A percentile compares a stretch with the other conserved stretches of the same genome.
Conservation (phyloP, 179 eudicot genomes). For the Carnegiea gigantea region DNA sequence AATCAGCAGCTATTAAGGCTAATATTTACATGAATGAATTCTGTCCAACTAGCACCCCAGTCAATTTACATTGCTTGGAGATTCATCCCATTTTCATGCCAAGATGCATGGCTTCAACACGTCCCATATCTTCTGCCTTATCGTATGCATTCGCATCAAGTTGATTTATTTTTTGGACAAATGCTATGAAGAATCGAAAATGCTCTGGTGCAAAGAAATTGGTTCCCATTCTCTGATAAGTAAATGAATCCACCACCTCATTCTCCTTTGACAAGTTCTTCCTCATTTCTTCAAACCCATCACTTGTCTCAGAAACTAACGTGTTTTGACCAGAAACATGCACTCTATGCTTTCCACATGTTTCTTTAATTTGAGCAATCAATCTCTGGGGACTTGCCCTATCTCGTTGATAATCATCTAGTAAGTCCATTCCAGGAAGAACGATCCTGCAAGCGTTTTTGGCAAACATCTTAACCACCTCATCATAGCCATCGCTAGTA, state of each 20-base stretch:
- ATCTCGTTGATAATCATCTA: slow-evolving; percentile 41
- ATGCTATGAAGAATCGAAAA: slow-evolving; percentile 54
- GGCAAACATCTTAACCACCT: slow-evolving; percentile 48
- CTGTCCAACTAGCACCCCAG: not conserved
- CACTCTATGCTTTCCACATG: slow-evolving; percentile 52
- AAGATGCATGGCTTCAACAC: slow-evolving; percentile 18
- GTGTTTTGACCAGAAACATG: slow-evolving; percentile 60
- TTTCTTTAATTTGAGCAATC: slow-evolving; percentile 41
- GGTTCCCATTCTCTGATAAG: slow-evolving; percentile 90
- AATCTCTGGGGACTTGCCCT: slow-evolving; percentile 56
- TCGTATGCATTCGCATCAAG: slow-evolving; percentile 43
- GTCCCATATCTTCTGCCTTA: slow-evolving; percentile 30
- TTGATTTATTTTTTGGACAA: slow-evolving; percentile 47
- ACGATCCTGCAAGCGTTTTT: slow-evolving; percentile 50
- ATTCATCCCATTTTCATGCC: slow-evolving; percentile 27
- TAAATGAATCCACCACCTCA: slow-evolving; percentile 45
- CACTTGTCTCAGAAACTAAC: slow-evolving; percentile 31
- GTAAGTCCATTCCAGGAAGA: slow-evolving; percentile 70
- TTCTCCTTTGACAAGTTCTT: slow-evolving; percentile 41
- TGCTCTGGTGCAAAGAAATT: slow-evolving; percentile 77
- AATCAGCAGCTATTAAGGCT: not conserved
- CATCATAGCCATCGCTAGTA: slow-evolving; percentile 62
- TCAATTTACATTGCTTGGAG: slow-evolving; percentile 26
- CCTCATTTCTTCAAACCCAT: slow-evolving; percentile 51
- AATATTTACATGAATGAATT: slow-evolving; percentile 13